Evolutionary conservation across 1,284 basidiomycete genomes (phyloP).

Genomic region (Veloboletus limbatus): DNA sequence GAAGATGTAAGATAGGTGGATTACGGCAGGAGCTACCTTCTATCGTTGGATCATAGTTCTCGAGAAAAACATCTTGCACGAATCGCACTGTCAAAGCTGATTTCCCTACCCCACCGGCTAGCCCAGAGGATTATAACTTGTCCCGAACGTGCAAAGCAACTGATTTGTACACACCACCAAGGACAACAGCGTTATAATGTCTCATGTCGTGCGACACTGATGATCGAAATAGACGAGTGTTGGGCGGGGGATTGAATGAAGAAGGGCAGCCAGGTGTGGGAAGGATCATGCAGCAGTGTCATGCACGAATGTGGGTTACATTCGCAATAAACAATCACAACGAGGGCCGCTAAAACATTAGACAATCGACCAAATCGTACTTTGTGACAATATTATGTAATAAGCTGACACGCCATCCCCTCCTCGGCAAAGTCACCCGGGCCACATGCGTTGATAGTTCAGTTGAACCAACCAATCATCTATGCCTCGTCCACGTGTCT

Average conservation of each 20-base stretch:
- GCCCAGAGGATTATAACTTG: constrained; percentile 8
- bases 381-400: constrained; percentile 19
- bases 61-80: constrained; percentile 70
- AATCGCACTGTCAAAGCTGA: constrained; percentile 77
- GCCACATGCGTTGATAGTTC: too few relatives aligned
- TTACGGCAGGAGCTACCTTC: constrained; percentile 51
- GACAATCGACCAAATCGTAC: too few relatives aligned
- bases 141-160: constrained; percentile 4
- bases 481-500: constrained; percentile 54
- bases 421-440: too few relatives aligned
- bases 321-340: background rate
- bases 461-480: too few relatives aligned
- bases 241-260: constrained; percentile 14
- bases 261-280: constrained; percentile 21
- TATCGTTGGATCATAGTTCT: constrained; percentile 80
- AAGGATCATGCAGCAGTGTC: constrained; percentile 18
- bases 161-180: constrained; percentile 60
- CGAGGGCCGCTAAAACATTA: too few relatives aligned
- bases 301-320: constrained; percentile 13
- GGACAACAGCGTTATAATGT: constrained; percentile 71
- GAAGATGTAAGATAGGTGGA: background rate
- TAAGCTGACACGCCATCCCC: background rate
- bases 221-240: constrained; percentile 1
- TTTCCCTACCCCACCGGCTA: constrained; percentile 83
- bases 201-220: constrained; percentile 43